Conservation (phyloP, 768 basidiomycete species). For the Sarcomyxa edulis region DNA sequence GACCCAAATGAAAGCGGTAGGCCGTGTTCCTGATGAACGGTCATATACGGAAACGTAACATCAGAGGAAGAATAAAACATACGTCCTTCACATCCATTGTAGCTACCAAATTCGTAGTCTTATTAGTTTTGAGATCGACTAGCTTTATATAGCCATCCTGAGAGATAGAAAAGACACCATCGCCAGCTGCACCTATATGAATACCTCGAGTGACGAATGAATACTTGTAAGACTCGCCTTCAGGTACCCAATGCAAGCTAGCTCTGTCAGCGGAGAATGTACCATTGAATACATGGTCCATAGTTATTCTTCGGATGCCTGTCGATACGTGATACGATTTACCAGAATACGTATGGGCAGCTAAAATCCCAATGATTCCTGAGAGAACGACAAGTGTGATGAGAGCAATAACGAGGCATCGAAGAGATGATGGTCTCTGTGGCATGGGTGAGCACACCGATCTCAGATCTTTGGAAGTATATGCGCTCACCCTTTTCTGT, state of each 20-base stretch:
- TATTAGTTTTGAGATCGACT: conserved; percentile 75
- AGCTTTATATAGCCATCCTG: conserved; percentile 67
- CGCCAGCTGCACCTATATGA: conserved; percentile 58
- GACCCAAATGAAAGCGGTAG: conserved; percentile 41
- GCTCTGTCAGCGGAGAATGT: conserved; percentile 57
- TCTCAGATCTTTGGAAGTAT: too few relatives aligned
- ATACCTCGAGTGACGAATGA: not conserved
- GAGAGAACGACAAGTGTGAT: conserved; percentile 55
- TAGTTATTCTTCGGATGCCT: conserved; percentile 63
- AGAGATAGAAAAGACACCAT: conserved; percentile 80
- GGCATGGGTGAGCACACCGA: not conserved
- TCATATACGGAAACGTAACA: not conserved
- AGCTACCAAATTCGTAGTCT: conserved; percentile 55
- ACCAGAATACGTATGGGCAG: conserved; percentile 68
- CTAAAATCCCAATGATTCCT: conserved; percentile 68
- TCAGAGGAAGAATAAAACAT: conserved; percentile 14
- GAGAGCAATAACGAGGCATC: conserved; percentile 60
- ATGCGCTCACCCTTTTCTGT: too few relatives aligned
- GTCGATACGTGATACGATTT: conserved; percentile 41
- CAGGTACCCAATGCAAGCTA: conserved; percentile 79
- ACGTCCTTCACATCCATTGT: conserved; percentile 63
- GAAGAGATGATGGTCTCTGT: conserved; percentile 48
- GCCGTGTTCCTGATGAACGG: conserved; percentile 45
- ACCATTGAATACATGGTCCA: conserved; percentile 92
- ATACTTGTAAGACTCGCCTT: conserved; percentile 51